Percentiles rank a stretch among this genome's conserved stretches.
These are phyloP conservation scores for Aspergillus ibericus DNA, from an alignment of 2,329 filamentous ascomycete genomes.

Conservation along the genomic window DNA sequence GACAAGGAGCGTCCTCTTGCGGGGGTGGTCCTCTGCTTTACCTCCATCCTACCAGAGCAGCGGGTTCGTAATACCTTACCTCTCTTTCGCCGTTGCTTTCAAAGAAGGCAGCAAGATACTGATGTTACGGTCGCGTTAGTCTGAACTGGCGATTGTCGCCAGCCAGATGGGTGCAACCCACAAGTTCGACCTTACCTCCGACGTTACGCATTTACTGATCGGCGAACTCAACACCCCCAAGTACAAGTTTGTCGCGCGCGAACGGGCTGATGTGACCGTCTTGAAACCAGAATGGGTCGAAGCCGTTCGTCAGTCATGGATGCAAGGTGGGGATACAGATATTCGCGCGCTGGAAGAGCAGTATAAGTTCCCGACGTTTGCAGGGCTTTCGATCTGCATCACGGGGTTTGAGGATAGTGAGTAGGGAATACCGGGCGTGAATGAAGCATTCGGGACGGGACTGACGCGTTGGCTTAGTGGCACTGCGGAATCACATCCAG, in stretches of 20 bases:
- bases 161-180: constrained; percentile 81
- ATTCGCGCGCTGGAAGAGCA: constrained; percentile 67
- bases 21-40: constrained; percentile 82
- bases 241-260: constrained; percentile 90
- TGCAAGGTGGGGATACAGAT: constrained; percentile 73
- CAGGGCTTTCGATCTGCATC: constrained; percentile 63
- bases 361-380: constrained; percentile 46
- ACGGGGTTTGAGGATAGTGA: constrained; percentile 69
- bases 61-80: constrained; percentile 58
- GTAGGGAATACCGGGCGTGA: constrained; percentile 18
- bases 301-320: constrained; percentile 76
- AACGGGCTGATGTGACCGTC: constrained; percentile 80
- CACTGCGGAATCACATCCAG: constrained; percentile 69
- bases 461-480: constrained; percentile 43
- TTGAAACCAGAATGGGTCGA: constrained; percentile 84
- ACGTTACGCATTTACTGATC: constrained; percentile 92
- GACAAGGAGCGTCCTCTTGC: constrained; percentile 65
- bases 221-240: constrained; percentile 88
- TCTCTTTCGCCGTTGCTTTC: background rate
- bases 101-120: background rate
- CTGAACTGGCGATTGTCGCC: constrained; percentile 50
- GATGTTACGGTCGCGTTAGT: constrained; percentile 26
- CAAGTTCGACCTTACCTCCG: constrained; percentile 89
- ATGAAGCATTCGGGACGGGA: background rate
- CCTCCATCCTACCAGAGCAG: constrained; percentile 75